Evolutionary conservation across 192 early-diverging fungal species (phyloP), one percentile per base, ranked within the genome.

Genomic region (Entophlyctis luteolus): DNA sequence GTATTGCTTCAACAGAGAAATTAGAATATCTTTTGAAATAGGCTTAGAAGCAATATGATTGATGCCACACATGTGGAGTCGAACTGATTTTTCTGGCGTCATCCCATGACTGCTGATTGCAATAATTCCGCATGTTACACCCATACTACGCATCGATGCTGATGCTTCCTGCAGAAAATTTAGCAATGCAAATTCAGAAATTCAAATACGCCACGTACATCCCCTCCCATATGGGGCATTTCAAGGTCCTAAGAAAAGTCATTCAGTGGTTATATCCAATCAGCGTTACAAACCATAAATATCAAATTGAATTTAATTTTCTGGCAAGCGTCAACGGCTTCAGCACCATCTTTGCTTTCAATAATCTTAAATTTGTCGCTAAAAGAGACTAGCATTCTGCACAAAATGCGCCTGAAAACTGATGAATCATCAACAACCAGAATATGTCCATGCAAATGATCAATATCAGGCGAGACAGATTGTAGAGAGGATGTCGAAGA

Each of bases 351-450:
- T 2, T 22, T 25, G 12, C 55, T 54, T 48, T 74, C 67, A 47
- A 65, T 65, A 2, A 65, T 33, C 22, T 65, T 55, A 16, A 65
- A 34, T 20, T 25, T 6, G 14, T 34, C 22, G 22, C 32, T 32
- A 0, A 48, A 14, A 14, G 10, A 32, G 4, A 22, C 36, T 12
- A 65, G 31, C 20, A 70, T 70, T 46, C 28, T 42, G 22, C 6
- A 31, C 35, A 74, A 38, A 47, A 74, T 49, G 31, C 55, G 52
- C 23, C 73, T 25, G 42, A 60, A 70, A 48, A 74, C 48, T 46
- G 49, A 20, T 3, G 73, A 74, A 68, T 74, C 67, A 35, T 74
- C 74, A 27, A 70, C 67, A 48, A 69, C 34, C 39, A 69, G 33
- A 27, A 69, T 33, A 3, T 48, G n/a, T 34, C 60, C 60, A 10